Percentiles rank a stretch among this genome's conserved stretches.
These are phyloP conservation scores for Globisporangium paddicum DNA, from an alignment of 352 stramenopile genomes.

Conservation along the genomic window DNA sequence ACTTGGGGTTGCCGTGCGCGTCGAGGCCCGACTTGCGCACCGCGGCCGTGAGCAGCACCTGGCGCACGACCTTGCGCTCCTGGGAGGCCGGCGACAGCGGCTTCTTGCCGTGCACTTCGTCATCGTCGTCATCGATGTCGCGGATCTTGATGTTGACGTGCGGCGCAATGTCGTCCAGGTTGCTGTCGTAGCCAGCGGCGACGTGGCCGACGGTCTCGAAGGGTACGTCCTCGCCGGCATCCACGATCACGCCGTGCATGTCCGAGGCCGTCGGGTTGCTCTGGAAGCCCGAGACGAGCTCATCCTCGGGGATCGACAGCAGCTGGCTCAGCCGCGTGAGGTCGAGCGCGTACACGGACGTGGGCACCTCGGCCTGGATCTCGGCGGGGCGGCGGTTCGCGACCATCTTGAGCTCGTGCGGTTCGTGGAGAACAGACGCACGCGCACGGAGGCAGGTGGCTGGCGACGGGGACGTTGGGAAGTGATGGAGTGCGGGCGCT, in stretches of 20 bases:
- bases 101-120: background rate
- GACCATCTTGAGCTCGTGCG: too few species aligned
- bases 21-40: conserved; percentile 49
- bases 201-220: conserved; percentile 60
- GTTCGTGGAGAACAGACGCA: too few species aligned
- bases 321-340: conserved; percentile 46
- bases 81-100: conserved; percentile 5
- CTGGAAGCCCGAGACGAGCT: conserved; percentile 56
- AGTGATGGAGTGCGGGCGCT: background rate
- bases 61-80: conserved; percentile 21
- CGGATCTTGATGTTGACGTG: conserved; percentile 8
- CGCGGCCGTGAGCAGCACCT: conserved; percentile 68
- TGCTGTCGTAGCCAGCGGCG: background rate
- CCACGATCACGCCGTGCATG: conserved; percentile 77
- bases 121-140: background rate
- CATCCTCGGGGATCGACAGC: conserved; percentile 39
- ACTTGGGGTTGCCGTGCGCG: conserved; percentile 56
- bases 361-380: conserved; percentile 51
- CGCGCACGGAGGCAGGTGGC: too few species aligned
- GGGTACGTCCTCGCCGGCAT: conserved; percentile 64
- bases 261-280: conserved; percentile 46
- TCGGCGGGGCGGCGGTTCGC: conserved; percentile 44
- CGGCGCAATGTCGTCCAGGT: conserved; percentile 10
- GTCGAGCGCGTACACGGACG: conserved; percentile 51
- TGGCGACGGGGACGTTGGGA: too few species aligned